Base-by-base conservation (phyloP, 495 filamentous ascomycete species). In the Penicillium paxilli region DNA sequence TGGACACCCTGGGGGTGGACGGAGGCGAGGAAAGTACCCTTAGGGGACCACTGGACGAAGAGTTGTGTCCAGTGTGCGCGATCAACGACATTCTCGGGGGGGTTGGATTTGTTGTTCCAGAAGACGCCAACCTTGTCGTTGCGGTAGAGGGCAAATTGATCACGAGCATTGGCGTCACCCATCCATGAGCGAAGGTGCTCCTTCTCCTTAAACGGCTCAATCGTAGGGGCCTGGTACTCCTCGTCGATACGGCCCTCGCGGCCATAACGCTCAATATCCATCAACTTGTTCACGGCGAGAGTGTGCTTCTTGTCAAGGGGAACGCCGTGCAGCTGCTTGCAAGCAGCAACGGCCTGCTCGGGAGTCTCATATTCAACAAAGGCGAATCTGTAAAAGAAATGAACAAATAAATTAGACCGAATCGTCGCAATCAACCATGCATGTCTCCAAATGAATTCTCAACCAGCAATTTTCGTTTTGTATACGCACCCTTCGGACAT, bases 331-430 rank as follows among this genome's bases (percentile, higher is more conserved):
- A 98, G 85, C 55, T 85, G 80, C 70, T 96, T 91, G 60, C 91
- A 87, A 46, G 93, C 94, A 33, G 88, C 88, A 28, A 88, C 78
- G 14, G 94, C 94, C 74, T 97, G 91, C 65, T 89, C 91, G 45
- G 92, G 79, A n/a, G 90, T 91, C 41, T 92, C 85, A 71, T 91
- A 98, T 72, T 98, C 94, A 48, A 98, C 91, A 68, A 98, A 97
- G 56, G 93, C 93, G 64, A 87, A 95, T 55, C 91, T 94, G 63
- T 40, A 38, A 47, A 35, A 55, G 10, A 23, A 49, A 38, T 47
- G 42, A 32, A 44, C 48, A 45, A 30, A 47, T 22, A 35, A 42
- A 17, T 53, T 57, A 57, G 63, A 57, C 30, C 44, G 47, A 17
- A 42, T 54, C 49, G 25, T 19, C 42, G 44, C 19, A 23, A 23